These are phyloP conservation scores for Coemansia sp. DNA, from an alignment of 192 early-diverging fungal genomes.

Conservation along the genomic window DNA sequence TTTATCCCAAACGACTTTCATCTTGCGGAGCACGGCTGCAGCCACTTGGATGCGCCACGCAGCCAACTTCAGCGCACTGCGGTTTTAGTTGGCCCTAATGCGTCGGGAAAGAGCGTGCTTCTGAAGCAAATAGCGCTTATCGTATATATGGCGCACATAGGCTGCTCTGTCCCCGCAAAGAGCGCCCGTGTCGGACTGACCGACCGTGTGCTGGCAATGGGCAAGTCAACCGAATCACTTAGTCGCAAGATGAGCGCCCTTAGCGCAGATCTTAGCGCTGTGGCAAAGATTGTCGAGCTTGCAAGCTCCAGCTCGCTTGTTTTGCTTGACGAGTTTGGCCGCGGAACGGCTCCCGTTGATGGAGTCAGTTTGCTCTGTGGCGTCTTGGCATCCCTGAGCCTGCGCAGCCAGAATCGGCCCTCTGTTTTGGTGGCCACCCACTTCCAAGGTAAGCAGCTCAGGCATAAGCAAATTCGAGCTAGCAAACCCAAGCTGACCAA, in stretches of 20 bases:
- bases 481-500: neutral
- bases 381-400: conserved; percentile 63
- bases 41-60: neutral
- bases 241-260: conserved; percentile 28
- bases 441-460: conserved; percentile 70
- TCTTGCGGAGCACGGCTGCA: conserved; percentile 44
- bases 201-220: conserved; percentile 75
- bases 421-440: conserved; percentile 81
- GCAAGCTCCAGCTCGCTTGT: conserved; percentile 20
- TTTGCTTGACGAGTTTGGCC: conserved; percentile 50
- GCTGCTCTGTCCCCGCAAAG: conserved; percentile 85
- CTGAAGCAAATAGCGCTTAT: conserved; percentile 80
- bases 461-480: neutral
- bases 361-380: conserved; percentile 83
- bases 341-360: conserved; percentile 58
- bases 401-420: conserved; percentile 58
- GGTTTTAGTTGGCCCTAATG: conserved; percentile 83
- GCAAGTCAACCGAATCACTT: conserved; percentile 42
- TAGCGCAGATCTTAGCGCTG: conserved; percentile 21
- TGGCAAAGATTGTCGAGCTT: conserved; percentile 9
- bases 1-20: conserved; percentile 78
- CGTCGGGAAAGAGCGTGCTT: conserved; percentile 80
- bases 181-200: conserved; percentile 72
- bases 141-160: conserved; percentile 88
- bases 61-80: conserved; percentile 52